Conservation (phyloP, 192 early-diverging fungal species). For the Mortierella alpina region DNA sequence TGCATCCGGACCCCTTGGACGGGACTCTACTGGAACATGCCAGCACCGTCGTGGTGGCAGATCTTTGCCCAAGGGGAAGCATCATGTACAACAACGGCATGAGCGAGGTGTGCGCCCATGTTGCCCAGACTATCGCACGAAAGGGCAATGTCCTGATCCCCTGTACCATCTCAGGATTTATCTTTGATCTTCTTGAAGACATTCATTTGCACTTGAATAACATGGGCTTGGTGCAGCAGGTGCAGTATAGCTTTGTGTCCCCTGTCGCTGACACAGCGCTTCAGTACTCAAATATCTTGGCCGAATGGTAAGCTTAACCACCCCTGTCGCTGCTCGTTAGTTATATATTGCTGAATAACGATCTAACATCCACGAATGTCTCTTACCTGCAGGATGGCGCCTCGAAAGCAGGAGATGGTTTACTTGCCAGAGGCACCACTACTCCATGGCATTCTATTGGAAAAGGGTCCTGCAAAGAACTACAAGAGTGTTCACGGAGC, state of each 20-base stretch:
- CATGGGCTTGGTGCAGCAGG: slow-evolving; percentile 64
- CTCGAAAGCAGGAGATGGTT: slow-evolving; percentile 69
- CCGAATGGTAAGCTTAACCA: slow-evolving; percentile 75
- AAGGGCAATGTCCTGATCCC: slow-evolving; percentile 79
- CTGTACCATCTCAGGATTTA: slow-evolving; percentile 72
- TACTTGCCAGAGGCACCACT: slow-evolving; percentile 73
- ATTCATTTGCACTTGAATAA: slow-evolving; percentile 66
- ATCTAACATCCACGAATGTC: neutral
- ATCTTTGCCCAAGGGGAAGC: slow-evolving; percentile 49
- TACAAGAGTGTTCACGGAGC: slow-evolving; percentile 54
- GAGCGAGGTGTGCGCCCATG: slow-evolving; percentile 51
- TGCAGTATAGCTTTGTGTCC: slow-evolving; percentile 77
- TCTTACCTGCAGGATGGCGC: slow-evolving; percentile 63
- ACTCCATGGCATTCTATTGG: slow-evolving; percentile 61
- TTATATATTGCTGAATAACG: neutral
- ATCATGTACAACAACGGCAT: slow-evolving; percentile 46
- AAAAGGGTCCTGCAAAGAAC: slow-evolving; percentile 52
- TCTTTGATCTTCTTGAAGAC: slow-evolving; percentile 79
- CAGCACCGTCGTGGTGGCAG: slow-evolving; percentile 55
- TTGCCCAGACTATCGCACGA: slow-evolving; percentile 37
- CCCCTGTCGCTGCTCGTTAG: neutral
- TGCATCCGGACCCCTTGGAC: slow-evolving; percentile 65
- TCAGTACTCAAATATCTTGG: slow-evolving; percentile 84
- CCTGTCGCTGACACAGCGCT: slow-evolving; percentile 82
- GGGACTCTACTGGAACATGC: slow-evolving; percentile 54